Evolutionary conservation across 2,329 filamentous ascomycete genomes (phyloP).

Genomic region (Ascomycota sp.): DNA sequence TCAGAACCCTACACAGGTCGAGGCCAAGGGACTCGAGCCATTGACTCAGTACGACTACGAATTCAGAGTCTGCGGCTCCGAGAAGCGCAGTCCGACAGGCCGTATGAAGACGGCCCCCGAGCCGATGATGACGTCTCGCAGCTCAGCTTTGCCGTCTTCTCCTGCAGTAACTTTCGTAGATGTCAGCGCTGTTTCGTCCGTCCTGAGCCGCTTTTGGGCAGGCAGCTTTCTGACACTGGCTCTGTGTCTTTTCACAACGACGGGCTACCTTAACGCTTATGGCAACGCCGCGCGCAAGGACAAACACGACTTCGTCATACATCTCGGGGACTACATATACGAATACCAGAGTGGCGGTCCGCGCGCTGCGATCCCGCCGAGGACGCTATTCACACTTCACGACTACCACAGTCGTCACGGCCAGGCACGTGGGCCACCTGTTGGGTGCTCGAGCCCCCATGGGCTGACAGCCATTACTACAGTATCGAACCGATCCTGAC

Average conservation of each 20-base stretch:
- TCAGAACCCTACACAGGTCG: conserved; percentile 23
- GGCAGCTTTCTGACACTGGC: background rate
- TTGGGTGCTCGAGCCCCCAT: too few relatives aligned
- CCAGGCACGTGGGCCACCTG: conserved; percentile 7
- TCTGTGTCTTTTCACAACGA: conserved; percentile 2
- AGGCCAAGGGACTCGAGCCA: conserved; percentile 39
- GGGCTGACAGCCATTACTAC: background rate
- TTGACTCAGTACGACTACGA: conserved; percentile 50
- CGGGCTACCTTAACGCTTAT: conserved; percentile 38
- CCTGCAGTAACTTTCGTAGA: conserved; percentile 46
- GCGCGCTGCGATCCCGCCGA: conserved; percentile 9
- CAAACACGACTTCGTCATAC: conserved; percentile 37
- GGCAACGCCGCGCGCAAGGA: conserved; percentile 38
- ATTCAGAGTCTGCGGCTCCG: conserved; percentile 45
- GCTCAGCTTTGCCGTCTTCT: conserved; percentile 47
- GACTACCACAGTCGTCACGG: conserved; percentile 22
- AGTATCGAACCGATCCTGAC: conserved; percentile 21
- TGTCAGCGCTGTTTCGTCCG: background rate
- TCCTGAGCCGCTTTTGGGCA: background rate
- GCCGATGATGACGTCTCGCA: conserved; percentile 32
- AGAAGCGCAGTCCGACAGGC: conserved; percentile 40
- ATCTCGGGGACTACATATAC: conserved; percentile 44
- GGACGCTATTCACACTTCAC: conserved; percentile 14
- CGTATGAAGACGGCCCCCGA: conserved; percentile 47
- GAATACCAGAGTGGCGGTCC: conserved; percentile 22